Base-by-base conservation (phyloP, 805 yeast species). In the Teunomyces barrocoloradensis region DNA sequence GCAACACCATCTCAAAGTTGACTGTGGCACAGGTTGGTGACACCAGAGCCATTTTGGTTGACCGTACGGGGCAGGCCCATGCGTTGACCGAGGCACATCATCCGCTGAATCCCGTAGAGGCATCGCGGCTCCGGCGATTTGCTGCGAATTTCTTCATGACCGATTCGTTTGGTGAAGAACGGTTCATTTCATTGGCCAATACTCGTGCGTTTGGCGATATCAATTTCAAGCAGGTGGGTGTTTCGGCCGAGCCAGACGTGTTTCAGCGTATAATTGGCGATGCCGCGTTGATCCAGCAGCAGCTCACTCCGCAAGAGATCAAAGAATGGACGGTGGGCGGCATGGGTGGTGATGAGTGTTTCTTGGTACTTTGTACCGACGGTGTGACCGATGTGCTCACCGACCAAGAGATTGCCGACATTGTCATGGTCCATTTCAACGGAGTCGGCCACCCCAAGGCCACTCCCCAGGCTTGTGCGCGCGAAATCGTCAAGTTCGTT, bases 131-230 rank as follows among this genome's bases (percentile, higher is more conserved):
- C 38, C 75, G 86, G 23, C 78, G 80, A 51, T 86, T 75, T 56
- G 73, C 84, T 17, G 66, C 76, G 25, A 75, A 85, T 5, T 82
- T 81, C 33, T 79, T 85, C 59, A 79, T 80, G 83, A 82, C 87
- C 5, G 98, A 92, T 63, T 85, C 97, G 3, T 92, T 91, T 71
- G 99, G 99, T 5, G 96, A 90, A 59, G 89, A 87, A 59, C 64
- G 98, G 48, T 91, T 84, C 57, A 79, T 87, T 32, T 78, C 82
- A 53, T 85, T 83, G 60, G 96, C 97, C 18, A 94, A 94, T 60
- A 94, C 99, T 1, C 77, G 99, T 53, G 77, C 97, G 1, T 94
- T 94, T 75, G 99, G 99, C 35, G 99, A 94, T 66, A 59, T 84
- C 12, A 72, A 76, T 21, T 96, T 83, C 45, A 94, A 94, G 65